Conservation (phyloP, 148 eudicot species). For the Persicaria maculosa region DNA sequence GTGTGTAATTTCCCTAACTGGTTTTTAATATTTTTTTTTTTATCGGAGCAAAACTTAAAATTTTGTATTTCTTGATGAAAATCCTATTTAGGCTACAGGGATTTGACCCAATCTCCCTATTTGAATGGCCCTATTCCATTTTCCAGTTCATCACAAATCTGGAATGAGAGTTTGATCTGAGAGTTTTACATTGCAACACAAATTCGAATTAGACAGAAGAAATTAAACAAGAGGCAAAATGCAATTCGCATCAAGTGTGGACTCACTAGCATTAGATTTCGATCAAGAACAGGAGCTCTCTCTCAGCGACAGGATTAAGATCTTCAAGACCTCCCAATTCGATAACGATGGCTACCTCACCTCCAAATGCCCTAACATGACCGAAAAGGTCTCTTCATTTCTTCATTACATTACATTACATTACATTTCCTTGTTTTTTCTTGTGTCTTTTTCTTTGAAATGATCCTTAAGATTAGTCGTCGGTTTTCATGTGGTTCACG, state of each 20-base stretch:
- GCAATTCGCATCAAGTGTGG: conserved; percentile 27
- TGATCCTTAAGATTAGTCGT: neutral
- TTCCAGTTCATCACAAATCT: neutral
- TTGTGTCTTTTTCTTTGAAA: neutral
- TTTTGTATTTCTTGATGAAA: neutral
- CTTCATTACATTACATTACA: neutral
- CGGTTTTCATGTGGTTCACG: neutral
- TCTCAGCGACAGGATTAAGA: conserved; percentile 68
- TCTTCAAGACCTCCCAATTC: conserved; percentile 58
- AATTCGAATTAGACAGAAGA: neutral
- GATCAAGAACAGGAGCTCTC: conserved; percentile 40
- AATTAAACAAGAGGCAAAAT: neutral
- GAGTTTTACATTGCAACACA: neutral
- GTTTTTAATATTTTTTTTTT: too few species aligned
- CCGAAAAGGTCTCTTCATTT: conserved; percentile 55
- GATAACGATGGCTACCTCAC: conserved; percentile 57
- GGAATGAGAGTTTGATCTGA: conserved; percentile 1
- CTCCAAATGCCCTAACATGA: conserved; percentile 52
- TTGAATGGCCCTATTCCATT: neutral
- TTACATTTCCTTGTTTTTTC: neutral
- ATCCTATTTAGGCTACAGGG: conserved; percentile 4
- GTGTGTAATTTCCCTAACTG: too few species aligned
- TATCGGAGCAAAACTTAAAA: too few species aligned
- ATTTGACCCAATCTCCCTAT: conserved; percentile 4
- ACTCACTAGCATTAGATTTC: conserved; percentile 47